Percentiles rank a stretch among this genome's conserved stretches.
These are phyloP conservation scores for Eremochloa ophiuroides DNA, from an alignment of 176 grass and related monocot genomes.

Conservation along the genomic window DNA sequence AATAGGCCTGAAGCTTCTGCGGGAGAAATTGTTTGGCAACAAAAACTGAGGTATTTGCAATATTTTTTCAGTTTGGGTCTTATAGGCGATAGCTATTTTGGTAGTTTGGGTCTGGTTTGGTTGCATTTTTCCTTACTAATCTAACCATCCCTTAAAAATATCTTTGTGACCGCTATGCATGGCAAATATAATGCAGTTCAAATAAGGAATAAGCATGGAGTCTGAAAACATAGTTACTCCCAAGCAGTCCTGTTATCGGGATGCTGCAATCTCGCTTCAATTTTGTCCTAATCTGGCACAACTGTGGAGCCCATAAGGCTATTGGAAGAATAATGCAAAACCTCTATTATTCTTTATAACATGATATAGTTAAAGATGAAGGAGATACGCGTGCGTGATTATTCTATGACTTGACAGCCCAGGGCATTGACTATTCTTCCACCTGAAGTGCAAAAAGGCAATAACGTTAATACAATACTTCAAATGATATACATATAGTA, in stretches of 20 bases:
- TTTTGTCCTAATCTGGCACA: background rate
- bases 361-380: background rate
- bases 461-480: background rate
- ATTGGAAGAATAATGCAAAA: background rate
- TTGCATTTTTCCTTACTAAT: background rate
- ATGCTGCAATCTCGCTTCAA: background rate
- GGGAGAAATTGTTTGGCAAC: slow-evolving; percentile 17
- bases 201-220: background rate
- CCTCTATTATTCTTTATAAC: background rate
- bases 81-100: background rate
- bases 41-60: slow-evolving; percentile 4
- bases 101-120: background rate
- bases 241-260: background rate
- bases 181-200: background rate
- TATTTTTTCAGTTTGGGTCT: background rate
- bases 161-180: background rate
- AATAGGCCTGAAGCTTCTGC: slow-evolving; percentile 8
- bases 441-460: background rate
- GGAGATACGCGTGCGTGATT: background rate
- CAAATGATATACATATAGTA: background rate
- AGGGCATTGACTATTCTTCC: background rate
- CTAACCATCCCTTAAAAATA: background rate
- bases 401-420: background rate
- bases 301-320: background rate
- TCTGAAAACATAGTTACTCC: background rate